These are phyloP conservation scores for Senna tora DNA, from an alignment of 306 rosid genomes.

Conservation along the genomic window DNA sequence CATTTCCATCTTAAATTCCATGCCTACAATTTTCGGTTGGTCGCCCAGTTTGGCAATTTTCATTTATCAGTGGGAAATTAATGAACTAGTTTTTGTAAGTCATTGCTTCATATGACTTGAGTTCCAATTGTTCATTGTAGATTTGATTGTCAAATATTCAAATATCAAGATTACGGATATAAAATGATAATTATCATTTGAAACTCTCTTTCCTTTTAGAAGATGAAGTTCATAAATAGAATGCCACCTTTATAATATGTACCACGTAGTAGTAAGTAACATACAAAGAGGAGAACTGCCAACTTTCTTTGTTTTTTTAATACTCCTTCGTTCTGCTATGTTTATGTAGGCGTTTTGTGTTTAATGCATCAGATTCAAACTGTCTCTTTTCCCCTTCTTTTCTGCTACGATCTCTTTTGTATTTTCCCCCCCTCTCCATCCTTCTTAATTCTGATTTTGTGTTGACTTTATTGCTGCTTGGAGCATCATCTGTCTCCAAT, in stretches of 20 bases:
- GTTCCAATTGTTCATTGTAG: not conserved
- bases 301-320: not conserved
- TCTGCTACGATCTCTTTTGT: not conserved
- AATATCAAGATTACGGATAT: not conserved
- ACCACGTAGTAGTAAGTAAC: not conserved
- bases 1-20: not conserved
- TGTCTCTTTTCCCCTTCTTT: slow-evolving; percentile 1
- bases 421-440: not conserved
- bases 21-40: not conserved
- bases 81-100: not conserved
- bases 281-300: not conserved
- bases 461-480: not conserved
- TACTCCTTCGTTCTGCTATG: not conserved
- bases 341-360: not conserved
- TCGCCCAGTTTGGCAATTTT: slow-evolving; percentile 8
- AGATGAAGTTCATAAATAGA: not conserved
- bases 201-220: slow-evolving; percentile 15
- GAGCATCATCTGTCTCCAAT: not conserved
- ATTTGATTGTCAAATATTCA: not conserved
- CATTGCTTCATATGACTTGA: not conserved
- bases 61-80: not conserved
- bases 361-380: slow-evolving; percentile 7
- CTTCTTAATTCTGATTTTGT: not conserved
- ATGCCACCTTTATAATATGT: not conserved
- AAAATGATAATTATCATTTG: slow-evolving; percentile 8